These are phyloP conservation scores for Massariosphaeria phaeospora DNA, from an alignment of 495 filamentous ascomycete species.

Conservation along the genomic window DNA sequence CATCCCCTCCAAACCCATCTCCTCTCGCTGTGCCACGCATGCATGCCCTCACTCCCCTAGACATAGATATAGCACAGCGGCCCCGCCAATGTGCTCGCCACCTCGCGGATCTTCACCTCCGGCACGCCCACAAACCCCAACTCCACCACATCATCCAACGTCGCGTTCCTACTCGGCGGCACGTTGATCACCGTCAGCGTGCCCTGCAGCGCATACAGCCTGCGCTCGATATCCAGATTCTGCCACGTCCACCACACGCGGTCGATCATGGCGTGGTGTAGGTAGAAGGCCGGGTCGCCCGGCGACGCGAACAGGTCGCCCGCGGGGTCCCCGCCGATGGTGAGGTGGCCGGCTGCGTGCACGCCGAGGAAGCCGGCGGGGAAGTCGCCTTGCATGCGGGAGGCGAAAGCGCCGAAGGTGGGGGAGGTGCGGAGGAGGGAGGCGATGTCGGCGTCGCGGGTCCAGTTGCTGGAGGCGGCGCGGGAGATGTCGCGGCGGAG, in stretches of 20 bases:
- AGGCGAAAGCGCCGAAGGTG: constrained; percentile 51
- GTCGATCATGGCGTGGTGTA: constrained; percentile 68
- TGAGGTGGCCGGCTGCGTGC: constrained; percentile 61
- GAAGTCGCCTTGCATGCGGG: constrained; percentile 49
- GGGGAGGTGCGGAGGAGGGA: constrained; percentile 45
- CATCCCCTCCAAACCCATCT: too few relatives aligned
- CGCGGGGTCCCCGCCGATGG: constrained; percentile 57
- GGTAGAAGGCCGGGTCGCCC: constrained; percentile 53
- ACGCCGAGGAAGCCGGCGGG: constrained; percentile 49
- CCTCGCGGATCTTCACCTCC: constrained; percentile 43
- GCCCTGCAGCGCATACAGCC: constrained; percentile 46
- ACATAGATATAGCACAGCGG: constrained; percentile 56
- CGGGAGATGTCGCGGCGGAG: constrained; percentile 60
- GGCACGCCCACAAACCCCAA: constrained; percentile 41
- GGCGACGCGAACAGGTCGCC: constrained; percentile 57
- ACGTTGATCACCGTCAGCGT: constrained; percentile 55
- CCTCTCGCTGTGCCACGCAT: too few relatives aligned
- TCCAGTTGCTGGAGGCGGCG: constrained; percentile 44
- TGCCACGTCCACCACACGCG: constrained; percentile 70
- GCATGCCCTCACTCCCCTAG: too few relatives aligned
- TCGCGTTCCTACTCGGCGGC: constrained; percentile 47
- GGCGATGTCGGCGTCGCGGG: constrained; percentile 49
- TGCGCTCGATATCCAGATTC: constrained; percentile 47
- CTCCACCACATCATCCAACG: constrained; percentile 46
- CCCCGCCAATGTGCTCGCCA: constrained; percentile 51